phyloP scores from a whole-genome alignment of 179 eudicot genomes.

The Amaranthus tricolor region DNA sequence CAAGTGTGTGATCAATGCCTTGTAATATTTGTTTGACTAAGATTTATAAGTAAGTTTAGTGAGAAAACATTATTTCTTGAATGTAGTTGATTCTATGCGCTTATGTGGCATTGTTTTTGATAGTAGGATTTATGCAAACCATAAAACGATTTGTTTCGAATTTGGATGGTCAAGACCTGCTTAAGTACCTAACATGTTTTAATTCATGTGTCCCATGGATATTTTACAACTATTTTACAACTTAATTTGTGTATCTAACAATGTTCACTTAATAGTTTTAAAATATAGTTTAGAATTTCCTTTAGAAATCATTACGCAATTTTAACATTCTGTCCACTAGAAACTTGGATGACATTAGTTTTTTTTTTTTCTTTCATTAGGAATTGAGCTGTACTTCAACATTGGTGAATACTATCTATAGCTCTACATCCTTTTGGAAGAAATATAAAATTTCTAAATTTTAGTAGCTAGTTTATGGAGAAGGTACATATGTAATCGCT shows the following conservation, averaged over 20 bases:
- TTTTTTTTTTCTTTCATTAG: neutral
- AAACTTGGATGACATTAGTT: neutral
- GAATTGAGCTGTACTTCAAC: neutral
- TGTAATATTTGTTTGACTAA: neutral
- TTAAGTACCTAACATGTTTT: neutral
- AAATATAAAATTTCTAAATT: neutral
- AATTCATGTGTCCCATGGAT: too few species aligned
- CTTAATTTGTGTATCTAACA: too few species aligned
- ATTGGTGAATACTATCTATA: neutral
- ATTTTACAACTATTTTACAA: too few species aligned
- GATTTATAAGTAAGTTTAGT: too few species aligned
- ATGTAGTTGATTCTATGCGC: too few species aligned
- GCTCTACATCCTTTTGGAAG: neutral
- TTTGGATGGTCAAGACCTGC: neutral
- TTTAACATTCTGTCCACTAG: neutral
- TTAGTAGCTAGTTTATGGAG: neutral
- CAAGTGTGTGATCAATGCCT: neutral
- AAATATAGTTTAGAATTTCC: too few species aligned
- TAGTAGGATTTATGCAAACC: neutral
- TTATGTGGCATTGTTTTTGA: neutral
- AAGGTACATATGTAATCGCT: neutral
- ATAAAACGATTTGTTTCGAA: neutral
- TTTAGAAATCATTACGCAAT: neutral
- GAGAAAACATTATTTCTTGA: too few species aligned
- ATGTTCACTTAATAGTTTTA: too few species aligned